These are phyloP conservation scores for Neobulgaria alba DNA, from an alignment of 2,329 filamentous ascomycete genomes.

Conservation along the genomic window DNA sequence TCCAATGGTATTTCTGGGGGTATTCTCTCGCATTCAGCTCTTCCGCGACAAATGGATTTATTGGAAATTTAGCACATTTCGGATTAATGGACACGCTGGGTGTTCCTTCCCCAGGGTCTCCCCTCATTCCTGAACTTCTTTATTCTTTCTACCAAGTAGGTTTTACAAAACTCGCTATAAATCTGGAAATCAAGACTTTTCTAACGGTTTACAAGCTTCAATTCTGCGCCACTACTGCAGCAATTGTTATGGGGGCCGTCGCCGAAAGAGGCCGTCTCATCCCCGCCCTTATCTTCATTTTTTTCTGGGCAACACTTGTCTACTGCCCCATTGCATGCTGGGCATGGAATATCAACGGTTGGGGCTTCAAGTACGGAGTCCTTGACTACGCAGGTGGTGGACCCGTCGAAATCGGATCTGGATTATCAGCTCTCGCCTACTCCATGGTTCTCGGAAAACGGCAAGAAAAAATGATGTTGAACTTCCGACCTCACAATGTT, in stretches of 20 bases:
- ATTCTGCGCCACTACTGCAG: slow-evolving; percentile 89
- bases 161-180: background rate
- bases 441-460: slow-evolving; percentile 91
- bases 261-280: slow-evolving; percentile 90
- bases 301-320: slow-evolving; percentile 93
- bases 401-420: slow-evolving; percentile 94
- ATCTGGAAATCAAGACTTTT: background rate
- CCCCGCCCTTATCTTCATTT: slow-evolving; percentile 89
- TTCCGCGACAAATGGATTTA: slow-evolving; percentile 77
- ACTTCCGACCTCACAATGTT: slow-evolving; percentile 98
- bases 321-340: slow-evolving; percentile 97
- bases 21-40: slow-evolving; percentile 90
- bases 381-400: slow-evolving; percentile 95
- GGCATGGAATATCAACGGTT: slow-evolving; percentile 93
- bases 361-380: slow-evolving; percentile 84
- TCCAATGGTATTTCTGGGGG: slow-evolving; percentile 99
- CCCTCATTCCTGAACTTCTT: slow-evolving; percentile 79
- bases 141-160: slow-evolving; percentile 87
- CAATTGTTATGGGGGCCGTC: slow-evolving; percentile 84
- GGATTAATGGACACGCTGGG: slow-evolving; percentile 79
- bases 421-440: slow-evolving; percentile 88
- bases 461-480: slow-evolving; percentile 99
- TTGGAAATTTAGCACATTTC: slow-evolving; percentile 84
- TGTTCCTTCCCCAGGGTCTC: slow-evolving; percentile 77
- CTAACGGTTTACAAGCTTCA: slow-evolving; percentile 60